These are phyloP conservation scores for Draba incana DNA, from an alignment of 345 rosid genomes.

Conservation along the genomic window DNA sequence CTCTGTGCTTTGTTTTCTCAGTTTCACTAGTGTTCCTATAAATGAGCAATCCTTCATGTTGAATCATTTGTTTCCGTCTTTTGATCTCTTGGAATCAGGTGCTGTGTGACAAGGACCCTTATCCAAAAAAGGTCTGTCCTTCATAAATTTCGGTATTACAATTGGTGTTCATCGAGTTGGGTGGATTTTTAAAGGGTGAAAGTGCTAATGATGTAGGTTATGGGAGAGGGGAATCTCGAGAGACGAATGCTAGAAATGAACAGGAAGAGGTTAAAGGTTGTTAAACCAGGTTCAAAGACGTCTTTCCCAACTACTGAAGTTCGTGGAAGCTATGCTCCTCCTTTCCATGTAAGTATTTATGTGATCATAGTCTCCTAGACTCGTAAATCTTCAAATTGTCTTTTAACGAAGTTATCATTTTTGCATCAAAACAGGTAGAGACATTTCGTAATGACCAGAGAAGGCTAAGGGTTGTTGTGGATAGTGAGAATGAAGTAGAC, in stretches of 20 bases:
- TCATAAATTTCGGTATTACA: neutral
- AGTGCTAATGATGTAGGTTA: slow-evolving; percentile 51
- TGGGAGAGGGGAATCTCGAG: slow-evolving; percentile 80
- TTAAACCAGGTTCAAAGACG: slow-evolving; percentile 95
- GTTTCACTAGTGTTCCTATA: neutral
- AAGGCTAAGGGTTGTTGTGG: slow-evolving; percentile 83
- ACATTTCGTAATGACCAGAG: slow-evolving; percentile 82
- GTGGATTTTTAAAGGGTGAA: slow-evolving; percentile 8
- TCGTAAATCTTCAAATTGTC: neutral
- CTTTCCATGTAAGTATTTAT: slow-evolving; percentile 76
- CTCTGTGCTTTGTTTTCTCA: neutral
- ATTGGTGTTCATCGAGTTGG: slow-evolving; percentile 20
- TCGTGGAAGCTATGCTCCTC: slow-evolving; percentile 93
- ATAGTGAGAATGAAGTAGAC: slow-evolving; percentile 80
- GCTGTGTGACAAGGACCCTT: slow-evolving; percentile 79
- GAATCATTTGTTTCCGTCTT: slow-evolving; percentile 17
- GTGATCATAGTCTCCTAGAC: slow-evolving; percentile 9
- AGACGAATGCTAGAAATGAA: slow-evolving; percentile 88
- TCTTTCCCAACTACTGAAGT: slow-evolving; percentile 84
- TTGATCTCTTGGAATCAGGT: slow-evolving; percentile 55
- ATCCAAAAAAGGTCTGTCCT: slow-evolving; percentile 69
- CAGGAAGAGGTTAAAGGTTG: slow-evolving; percentile 85
- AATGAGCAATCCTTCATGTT: slow-evolving; percentile 1
- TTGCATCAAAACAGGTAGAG: slow-evolving; percentile 62
- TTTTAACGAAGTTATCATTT: neutral